phyloP scores from a whole-genome alignment of 495 filamentous ascomycete species.

The Saxophila tyrrhenica region DNA sequence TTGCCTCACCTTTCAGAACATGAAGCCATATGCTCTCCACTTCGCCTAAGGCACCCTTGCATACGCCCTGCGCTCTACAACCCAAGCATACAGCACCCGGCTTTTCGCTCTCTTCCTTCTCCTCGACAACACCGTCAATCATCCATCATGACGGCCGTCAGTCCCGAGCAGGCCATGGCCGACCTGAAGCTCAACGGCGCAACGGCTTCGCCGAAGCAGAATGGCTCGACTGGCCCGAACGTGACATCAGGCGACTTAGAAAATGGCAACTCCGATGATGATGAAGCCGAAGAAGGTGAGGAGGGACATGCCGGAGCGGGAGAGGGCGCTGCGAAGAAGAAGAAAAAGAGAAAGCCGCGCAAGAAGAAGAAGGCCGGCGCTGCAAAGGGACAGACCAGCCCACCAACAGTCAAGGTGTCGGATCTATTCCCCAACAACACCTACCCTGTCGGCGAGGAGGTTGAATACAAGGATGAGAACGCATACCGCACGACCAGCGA shows the following conservation, averaged over 20 bases:
- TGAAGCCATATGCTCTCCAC: too few species aligned
- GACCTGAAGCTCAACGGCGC: conserved; percentile 6
- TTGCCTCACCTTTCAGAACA: too few species aligned
- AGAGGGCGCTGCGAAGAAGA: conserved; percentile 32
- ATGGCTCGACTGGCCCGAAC: conserved; percentile 17
- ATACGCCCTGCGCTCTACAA: too few species aligned
- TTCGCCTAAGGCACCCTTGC: too few species aligned
- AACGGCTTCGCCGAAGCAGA: conserved; percentile 1
- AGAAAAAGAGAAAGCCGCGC: conserved; percentile 39
- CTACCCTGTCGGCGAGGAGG: conserved; percentile 44
- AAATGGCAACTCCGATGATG: conserved; percentile 32
- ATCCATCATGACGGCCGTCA: conserved; percentile 17
- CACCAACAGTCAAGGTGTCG: conserved; percentile 42
- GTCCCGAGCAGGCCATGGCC: conserved; percentile 14
- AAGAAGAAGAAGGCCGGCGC: conserved; percentile 21
- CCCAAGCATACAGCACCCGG: too few species aligned
- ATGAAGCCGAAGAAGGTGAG: conserved; percentile 28
- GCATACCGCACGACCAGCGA: conserved; percentile 46
- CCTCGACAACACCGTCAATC: background rate
- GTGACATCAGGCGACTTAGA: conserved; percentile 19
- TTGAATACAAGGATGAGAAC: conserved; percentile 42
- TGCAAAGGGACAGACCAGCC: conserved; percentile 39
- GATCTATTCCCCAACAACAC: conserved; percentile 40
- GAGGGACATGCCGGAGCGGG: conserved; percentile 18
- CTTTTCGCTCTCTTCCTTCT: background rate